Evolutionary conservation across 1,284 basidiomycete genomes (phyloP).

Genomic region (Leccinum solheimii): DNA sequence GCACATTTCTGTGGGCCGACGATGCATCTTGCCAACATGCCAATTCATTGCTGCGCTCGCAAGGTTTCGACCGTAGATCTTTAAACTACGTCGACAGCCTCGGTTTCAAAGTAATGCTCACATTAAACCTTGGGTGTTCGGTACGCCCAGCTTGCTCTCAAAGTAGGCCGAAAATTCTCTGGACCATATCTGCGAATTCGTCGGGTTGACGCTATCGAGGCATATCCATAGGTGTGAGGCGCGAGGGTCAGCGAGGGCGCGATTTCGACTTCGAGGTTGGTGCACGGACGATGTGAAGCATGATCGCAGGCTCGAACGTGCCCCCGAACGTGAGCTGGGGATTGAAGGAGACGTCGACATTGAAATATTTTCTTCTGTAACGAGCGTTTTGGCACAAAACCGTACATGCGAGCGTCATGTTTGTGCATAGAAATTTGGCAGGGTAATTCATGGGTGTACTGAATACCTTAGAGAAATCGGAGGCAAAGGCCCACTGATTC

Average conservation of each 20-base stretch:
- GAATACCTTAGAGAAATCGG: conserved; percentile 53
- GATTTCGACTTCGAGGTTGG: not conserved
- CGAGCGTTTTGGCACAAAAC: conserved; percentile 1
- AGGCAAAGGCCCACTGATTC: conserved; percentile 43
- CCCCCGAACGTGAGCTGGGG: conserved; percentile 35
- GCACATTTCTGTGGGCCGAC: not conserved
- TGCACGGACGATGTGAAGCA: conserved; percentile 51
- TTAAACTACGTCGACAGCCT: not conserved
- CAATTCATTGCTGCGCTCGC: not conserved
- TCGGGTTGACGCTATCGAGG: not conserved
- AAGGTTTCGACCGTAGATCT: not conserved
- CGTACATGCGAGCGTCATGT: not conserved
- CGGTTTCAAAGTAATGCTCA: not conserved
- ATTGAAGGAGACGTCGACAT: not conserved
- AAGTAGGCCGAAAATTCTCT: not conserved
- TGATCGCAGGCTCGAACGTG: conserved; percentile 64
- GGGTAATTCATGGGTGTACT: not conserved
- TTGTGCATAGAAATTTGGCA: not conserved
- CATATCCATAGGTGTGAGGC: not conserved
- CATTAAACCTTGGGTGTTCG: not conserved
- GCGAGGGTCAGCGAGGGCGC: not conserved
- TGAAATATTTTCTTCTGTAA: not conserved
- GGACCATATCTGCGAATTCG: not conserved
- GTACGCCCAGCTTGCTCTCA: not conserved
- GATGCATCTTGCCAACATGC: not conserved